Evolutionary conservation across 257 asterid species (phyloP), one percentile per base, ranked within the genome.

Genomic region (Eucommia ulmoides): DNA sequence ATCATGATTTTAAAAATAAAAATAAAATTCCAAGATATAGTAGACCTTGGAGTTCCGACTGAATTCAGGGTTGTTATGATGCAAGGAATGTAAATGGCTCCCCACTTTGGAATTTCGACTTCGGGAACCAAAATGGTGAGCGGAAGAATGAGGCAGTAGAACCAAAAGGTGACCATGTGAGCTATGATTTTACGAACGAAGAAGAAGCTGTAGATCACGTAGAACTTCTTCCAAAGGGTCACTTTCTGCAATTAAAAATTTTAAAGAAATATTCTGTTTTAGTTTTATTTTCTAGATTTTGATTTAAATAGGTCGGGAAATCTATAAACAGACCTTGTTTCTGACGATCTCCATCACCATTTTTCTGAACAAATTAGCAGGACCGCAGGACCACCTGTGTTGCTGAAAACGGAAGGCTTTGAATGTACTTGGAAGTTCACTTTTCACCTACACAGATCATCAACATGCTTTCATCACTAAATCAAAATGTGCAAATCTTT

Each of bases 311-410:
- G 18, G 11, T 14, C 0, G 29, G 9, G 53, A 20, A 23, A 6
- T 41, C 10, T 21, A 24, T 19, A 15, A 26, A 59, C 68, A 5
- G 22, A 84, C 97, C 89, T 89, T 89, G 74, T 85, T 89, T 41
- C 53, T 64, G 10, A 72, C 85, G 45, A 89, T 89, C 22, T 83
- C 98, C 81, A 74, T 70, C 59, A 77, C 74, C 96, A 89, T 85
- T 66, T 89, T 89, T 60, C 96, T 69, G 80, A 89, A 89, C 35
- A 89, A 56, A 64, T 89, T 85, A 18, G 98, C 94, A 0, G 98
- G 98, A 3, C 98, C 98, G 49, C 98, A 89, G 2, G 96, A 89
- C 98, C 98, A 89, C 7, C 98, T 69, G 50, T 89, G 96, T 63
- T 89, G 98, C 77, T 89, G 98, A 65, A 72, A 89, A 12, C 98